Evolutionary conservation across 306 rosid genomes (phyloP).

Genomic region (Lathyrus oleraceus): DNA sequence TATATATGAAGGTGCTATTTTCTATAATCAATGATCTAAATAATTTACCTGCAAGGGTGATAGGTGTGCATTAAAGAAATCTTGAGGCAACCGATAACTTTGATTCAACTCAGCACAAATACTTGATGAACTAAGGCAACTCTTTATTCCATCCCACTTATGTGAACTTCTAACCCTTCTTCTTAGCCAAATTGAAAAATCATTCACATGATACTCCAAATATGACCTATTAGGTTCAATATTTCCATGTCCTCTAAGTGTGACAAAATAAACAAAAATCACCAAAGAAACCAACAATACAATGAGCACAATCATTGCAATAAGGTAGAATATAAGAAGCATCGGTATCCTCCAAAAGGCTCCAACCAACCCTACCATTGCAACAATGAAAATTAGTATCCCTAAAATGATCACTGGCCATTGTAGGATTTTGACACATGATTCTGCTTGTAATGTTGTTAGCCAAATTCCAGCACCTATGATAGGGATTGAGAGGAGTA

Average conservation of each 20-base stretch:
- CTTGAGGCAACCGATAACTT: conserved; percentile 66
- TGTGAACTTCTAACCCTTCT: conserved; percentile 62
- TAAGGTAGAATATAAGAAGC: conserved; percentile 59
- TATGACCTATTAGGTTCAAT: conserved; percentile 73
- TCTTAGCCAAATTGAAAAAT: conserved; percentile 70
- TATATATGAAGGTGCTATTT: too few relatives aligned
- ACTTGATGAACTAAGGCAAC: conserved; percentile 59
- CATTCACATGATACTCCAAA: conserved; percentile 75
- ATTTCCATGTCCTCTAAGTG: conserved; percentile 72
- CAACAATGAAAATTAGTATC: conserved; percentile 56
- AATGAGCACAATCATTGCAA: conserved; percentile 68
- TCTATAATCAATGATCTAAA: too few relatives aligned
- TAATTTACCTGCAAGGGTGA: conserved; percentile 65
- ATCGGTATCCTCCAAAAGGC: conserved; percentile 70
- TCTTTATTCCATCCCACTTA: conserved; percentile 73
- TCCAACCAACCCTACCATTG: conserved; percentile 73
- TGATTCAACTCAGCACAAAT: conserved; percentile 73
- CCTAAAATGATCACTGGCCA: conserved; percentile 78
- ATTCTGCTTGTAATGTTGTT: conserved; percentile 65
- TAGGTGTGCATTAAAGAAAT: conserved; percentile 75
- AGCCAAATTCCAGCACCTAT: conserved; percentile 92
- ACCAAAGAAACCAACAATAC: conserved; percentile 59
- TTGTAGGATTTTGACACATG: conserved; percentile 75
- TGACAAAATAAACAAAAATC: conserved; percentile 66
- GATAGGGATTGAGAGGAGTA: conserved; percentile 81